Evolutionary conservation across 495 filamentous ascomycete genomes (phyloP).

Genomic region (Xylaria venustula): DNA sequence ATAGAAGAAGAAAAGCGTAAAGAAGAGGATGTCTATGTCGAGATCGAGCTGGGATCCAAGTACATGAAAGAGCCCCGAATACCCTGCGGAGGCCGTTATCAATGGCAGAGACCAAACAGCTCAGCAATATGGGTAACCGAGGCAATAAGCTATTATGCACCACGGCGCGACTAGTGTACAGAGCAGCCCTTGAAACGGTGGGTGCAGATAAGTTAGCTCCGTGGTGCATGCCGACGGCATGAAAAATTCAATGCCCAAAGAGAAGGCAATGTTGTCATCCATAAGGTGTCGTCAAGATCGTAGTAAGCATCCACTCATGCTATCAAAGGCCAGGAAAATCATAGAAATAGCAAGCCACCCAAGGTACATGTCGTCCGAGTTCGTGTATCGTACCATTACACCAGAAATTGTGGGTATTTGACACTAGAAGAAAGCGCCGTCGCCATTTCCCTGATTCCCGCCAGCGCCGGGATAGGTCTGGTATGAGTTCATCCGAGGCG

Average conservation of each 20-base stretch:
- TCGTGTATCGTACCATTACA: conserved; percentile 37
- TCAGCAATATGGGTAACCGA: conserved; percentile 1
- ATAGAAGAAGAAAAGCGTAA: conserved; percentile 10
- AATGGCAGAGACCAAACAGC: conserved; percentile 9
- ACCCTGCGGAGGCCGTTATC: conserved; percentile 10
- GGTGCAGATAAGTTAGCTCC: conserved; percentile 15
- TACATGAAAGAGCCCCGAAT: conserved; percentile 23
- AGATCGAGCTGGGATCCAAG: conserved; percentile 17
- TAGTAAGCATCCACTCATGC: conserved; percentile 31
- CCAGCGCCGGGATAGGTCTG: conserved; percentile 22
- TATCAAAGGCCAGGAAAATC: conserved; percentile 17
- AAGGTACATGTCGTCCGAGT: conserved; percentile 22
- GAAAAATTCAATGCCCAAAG: conserved; percentile 28
- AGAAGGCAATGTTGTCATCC: conserved; percentile 18
- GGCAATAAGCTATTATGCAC: conserved; percentile 14
- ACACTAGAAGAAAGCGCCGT: conserved; percentile 30
- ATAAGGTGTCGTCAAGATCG: conserved; percentile 29
- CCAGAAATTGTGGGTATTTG: conserved; percentile 15
- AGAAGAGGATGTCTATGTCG: conserved; percentile 24
- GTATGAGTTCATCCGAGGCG: conserved; percentile 22
- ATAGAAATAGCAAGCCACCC: conserved; percentile 21
- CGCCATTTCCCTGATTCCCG: conserved; percentile 18
- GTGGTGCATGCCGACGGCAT: conserved; percentile 18
- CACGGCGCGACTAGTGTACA: conserved; percentile 30
- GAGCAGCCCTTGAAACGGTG: conserved; percentile 17